These are phyloP conservation scores for Apodospora peruviana DNA, from an alignment of 495 filamentous ascomycete species.

Conservation along the genomic window DNA sequence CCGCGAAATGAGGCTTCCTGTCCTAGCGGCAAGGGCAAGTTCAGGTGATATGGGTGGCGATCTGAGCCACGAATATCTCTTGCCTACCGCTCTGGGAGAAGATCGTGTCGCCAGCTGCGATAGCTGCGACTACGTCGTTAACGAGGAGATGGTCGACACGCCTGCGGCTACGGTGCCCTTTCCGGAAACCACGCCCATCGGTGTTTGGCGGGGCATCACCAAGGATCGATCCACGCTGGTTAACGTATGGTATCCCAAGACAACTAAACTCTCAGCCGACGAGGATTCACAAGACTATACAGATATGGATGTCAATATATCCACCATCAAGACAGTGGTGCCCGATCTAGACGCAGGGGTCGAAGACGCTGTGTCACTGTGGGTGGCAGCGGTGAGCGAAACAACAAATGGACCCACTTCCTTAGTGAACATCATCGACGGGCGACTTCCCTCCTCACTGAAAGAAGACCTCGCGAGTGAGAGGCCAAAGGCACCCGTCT, in stretches of 20 bases:
- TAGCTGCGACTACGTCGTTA: constrained; percentile 69
- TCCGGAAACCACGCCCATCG: background rate
- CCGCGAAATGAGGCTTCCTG: constrained; percentile 75
- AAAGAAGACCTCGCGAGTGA: background rate
- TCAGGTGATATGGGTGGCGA: constrained; percentile 94
- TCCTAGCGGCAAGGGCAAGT: constrained; percentile 79
- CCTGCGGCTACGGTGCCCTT: constrained; percentile 3
- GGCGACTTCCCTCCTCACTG: constrained; percentile 15
- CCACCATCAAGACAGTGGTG: constrained; percentile 65
- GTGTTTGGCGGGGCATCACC: constrained; percentile 62
- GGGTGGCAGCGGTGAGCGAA: constrained; percentile 30
- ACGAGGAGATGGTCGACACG: constrained; percentile 63
- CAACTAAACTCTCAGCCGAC: constrained; percentile 15
- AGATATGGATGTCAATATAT: constrained; percentile 57
- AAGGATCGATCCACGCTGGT: constrained; percentile 61
- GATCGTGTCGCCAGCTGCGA: constrained; percentile 75
- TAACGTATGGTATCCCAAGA: constrained; percentile 57
- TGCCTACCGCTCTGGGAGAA: constrained; percentile 74
- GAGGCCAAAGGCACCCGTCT: constrained; percentile 4
- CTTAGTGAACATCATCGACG: constrained; percentile 51
- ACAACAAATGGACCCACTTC: constrained; percentile 14
- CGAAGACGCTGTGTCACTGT: constrained; percentile 54
- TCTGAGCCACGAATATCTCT: constrained; percentile 91
- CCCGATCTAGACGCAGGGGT: constrained; percentile 68
- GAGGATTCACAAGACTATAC: constrained; percentile 14